Percentiles rank a stretch among this genome's conserved stretches.
Evolutionary conservation across 2,329 filamentous ascomycete species (phyloP).

Genomic region (Fusarium pseudograminearum): DNA sequence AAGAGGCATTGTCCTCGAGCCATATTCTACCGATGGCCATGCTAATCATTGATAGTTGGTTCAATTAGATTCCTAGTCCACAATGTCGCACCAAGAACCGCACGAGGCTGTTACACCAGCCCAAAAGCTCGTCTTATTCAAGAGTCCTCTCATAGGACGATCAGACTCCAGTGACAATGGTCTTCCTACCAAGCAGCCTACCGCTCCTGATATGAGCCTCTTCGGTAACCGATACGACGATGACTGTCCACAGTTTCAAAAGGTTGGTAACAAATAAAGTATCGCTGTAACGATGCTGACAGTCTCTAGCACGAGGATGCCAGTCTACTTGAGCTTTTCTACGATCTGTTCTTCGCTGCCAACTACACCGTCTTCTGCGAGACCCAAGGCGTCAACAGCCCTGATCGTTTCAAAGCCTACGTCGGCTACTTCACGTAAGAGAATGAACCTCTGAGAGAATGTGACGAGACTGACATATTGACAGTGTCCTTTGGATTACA

Average conservation of each 20-base stretch:
- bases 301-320: slow-evolving; percentile 52
- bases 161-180: slow-evolving; percentile 30
- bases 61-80: neutral
- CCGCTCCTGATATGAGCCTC: slow-evolving; percentile 38
- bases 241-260: slow-evolving; percentile 44
- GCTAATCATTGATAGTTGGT: neutral
- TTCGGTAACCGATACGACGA: slow-evolving; percentile 45
- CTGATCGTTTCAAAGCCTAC: slow-evolving; percentile 51
- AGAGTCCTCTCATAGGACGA: slow-evolving; percentile 47
- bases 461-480: fast-evolving
- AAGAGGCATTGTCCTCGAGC: neutral
- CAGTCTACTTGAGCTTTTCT: slow-evolving; percentile 55
- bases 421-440: slow-evolving; percentile 54
- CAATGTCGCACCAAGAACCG: slow-evolving; percentile 35
- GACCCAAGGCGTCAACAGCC: slow-evolving; percentile 50
- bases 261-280: slow-evolving; percentile 28
- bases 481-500: slow-evolving; percentile 73
- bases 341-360: slow-evolving; percentile 62
- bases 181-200: neutral
- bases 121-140: slow-evolving; percentile 51
- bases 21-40: neutral
- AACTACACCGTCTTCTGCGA: slow-evolving; percentile 71
- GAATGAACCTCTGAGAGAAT: fast-evolving
- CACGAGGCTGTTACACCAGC: slow-evolving; percentile 11
- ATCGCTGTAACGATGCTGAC: neutral